Conservation (phyloP, 306 rosid species). For the Casuarina equisetifolia region DNA sequence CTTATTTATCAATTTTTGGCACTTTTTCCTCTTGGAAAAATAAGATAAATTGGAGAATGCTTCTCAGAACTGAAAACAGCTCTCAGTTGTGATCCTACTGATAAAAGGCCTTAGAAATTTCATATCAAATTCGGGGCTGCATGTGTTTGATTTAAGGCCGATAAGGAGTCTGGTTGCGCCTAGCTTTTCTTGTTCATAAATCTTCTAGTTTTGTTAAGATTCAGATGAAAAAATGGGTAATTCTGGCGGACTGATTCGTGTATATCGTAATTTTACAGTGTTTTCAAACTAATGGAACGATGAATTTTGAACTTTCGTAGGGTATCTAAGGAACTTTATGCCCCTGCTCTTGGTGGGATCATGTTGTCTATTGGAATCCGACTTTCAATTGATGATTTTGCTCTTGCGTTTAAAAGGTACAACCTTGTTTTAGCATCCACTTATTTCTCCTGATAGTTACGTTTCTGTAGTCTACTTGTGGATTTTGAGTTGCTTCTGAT, state of each 20-base stretch:
- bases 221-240: not conserved
- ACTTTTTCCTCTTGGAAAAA: not conserved
- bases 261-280: not conserved
- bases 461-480: constrained; percentile 15
- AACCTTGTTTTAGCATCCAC: constrained; percentile 17
- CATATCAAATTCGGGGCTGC: constrained; percentile 23
- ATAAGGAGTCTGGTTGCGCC: constrained; percentile 11
- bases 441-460: constrained; percentile 15
- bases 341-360: constrained; percentile 99
- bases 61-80: not conserved
- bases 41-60: not conserved
- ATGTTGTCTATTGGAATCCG: constrained; percentile 93
- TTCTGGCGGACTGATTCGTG: constrained; percentile 8
- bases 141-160: constrained; percentile 43
- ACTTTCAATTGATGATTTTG: constrained; percentile 83
- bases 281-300: constrained; percentile 27
- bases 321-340: constrained; percentile 93
- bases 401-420: constrained; percentile 88
- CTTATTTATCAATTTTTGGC: not conserved
- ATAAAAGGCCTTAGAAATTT: constrained; percentile 6
- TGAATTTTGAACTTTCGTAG: constrained; percentile 47
- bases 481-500: constrained; percentile 29
- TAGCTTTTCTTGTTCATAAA: not conserved
- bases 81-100: constrained; percentile 4
- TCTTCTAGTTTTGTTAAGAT: constrained; percentile 2